Base-by-base conservation (phyloP, 202 grass and related monocot genomes). In the Setaria viridis region DNA sequence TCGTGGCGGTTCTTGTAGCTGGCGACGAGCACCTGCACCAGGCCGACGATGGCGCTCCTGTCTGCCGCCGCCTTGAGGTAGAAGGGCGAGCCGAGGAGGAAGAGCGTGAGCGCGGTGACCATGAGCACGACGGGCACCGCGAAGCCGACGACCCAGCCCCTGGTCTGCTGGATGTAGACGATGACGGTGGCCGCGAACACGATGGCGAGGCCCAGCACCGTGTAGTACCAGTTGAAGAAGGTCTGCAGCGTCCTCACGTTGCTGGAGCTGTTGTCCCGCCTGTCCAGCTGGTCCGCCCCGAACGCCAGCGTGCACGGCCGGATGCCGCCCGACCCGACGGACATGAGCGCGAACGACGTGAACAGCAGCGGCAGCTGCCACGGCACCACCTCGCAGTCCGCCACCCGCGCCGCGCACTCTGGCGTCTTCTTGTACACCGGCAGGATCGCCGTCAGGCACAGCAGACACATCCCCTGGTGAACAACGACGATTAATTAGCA, bases 151-250 rank as follows among this genome's bases (percentile, higher is more conserved):
- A 81, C 50, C 92, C 92, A 94, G 15, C 92, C 92, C 63, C 67
- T 86, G 54, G 42, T 5, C 66, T 92, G 69, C 85, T 94, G 92
- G 34, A 94, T 81, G 82, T 90, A 90, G 32, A 92, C 90, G 85
- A 94, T 65, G 58, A 92, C 85, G 41, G 80, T 85, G 50, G 33
- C 1, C 0, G 90, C 64, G 41, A 88, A 15, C 41, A 78, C 62
- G 67, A 94, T 63, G 68, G 85, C 90, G 68, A 94, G 19, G 0
- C 92, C 92, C 32, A 92, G 73, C 63, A 87, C 80, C 9, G 89
- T 89, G 87, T 94, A 91, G 89, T 91, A 95, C 90, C 90, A 93
- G 91, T 93, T 93, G 94, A 95, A 95, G 91, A 89, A 93, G 78
- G 88, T 93, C 91, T 95, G 90, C 74, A 95, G 77, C 74, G 46